Evolutionary conservation across 2,329 filamentous ascomycete genomes (phyloP), one percentile per base, ranked within the genome.

Genomic region (Metarhizium rileyi): DNA sequence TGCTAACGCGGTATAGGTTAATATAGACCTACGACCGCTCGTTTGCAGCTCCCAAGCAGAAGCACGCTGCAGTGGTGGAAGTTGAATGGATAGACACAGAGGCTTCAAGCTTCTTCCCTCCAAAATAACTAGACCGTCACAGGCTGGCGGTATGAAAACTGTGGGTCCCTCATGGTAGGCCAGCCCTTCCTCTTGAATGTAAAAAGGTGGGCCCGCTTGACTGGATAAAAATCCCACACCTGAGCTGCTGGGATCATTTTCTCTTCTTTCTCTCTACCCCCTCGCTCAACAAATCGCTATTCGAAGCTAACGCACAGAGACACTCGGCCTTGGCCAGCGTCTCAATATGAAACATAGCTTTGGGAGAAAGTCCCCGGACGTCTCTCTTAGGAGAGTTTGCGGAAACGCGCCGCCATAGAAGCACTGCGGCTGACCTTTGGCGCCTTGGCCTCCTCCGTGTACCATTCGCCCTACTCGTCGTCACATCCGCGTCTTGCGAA

Each of bases 361-460:
- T 93, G 90, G 91, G 91, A 95, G 91, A 97, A 97, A 97, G 91
- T 97, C 91, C 91, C 91, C 91, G 91, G 91, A 96, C 90, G 78
- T 77, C 77, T 73, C 69, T 60, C 18, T 64, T 65, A 57, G 51
- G 56, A 59, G 63, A 64, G 63, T 62, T 63, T 80, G 90, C 89
- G 88, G 89, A 94, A 95, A 96, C 87, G 89, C 90, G 88, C 89
- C 90, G 90, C 90, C 91, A 95, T 90, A 96, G 84, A 95, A 95
- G 90, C 90, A 90, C 78, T 75, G 90, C 87, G 89, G 89, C 85
- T 90, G 72, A 89, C 80, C 81, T 81, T 76, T 75, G 78, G 51
- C 75, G 71, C 73, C 72, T 73, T 72, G 73, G 71, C 72, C 72
- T 70, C 72, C 69, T 67, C 64, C 45, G 45, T 46, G 65, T 66